A percentile compares a stretch with the other conserved stretches of the same genome.
Evolutionary conservation across 75 land plant species (phyloP).

Genomic region (Pseudotsuga menziesii): DNA sequence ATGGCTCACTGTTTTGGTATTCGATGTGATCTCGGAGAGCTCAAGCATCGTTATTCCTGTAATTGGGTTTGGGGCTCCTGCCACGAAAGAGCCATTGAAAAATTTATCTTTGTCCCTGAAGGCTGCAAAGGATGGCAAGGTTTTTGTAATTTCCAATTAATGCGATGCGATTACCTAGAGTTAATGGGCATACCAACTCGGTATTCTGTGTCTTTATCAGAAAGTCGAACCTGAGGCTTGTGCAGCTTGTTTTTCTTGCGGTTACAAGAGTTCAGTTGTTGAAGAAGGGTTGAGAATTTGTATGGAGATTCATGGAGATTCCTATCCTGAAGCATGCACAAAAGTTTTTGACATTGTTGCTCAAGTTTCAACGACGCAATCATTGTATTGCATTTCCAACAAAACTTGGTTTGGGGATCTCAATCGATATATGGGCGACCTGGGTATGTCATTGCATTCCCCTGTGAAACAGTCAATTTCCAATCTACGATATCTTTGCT

Average conservation of each 20-base stretch:
- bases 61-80: constrained; percentile 14
- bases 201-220: constrained; percentile 18
- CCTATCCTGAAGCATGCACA: too few relatives aligned
- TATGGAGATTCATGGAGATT: too few relatives aligned
- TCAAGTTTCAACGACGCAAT: too few relatives aligned
- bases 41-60: constrained; percentile 11
- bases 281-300: too few relatives aligned
- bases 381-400: too few relatives aligned
- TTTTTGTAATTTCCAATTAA: neutral
- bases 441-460: too few relatives aligned
- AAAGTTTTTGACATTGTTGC: too few relatives aligned
- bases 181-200: constrained; percentile 18
- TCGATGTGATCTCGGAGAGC: constrained; percentile 15
- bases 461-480: too few relatives aligned
- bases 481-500: too few relatives aligned
- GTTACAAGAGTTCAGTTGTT: neutral
- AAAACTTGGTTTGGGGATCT: too few relatives aligned
- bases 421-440: too few relatives aligned
- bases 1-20: constrained; percentile 24
- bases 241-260: constrained; percentile 8
- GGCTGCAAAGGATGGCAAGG: neutral
- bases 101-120: neutral
- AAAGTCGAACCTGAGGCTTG: constrained; percentile 11
- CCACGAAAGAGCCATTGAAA: neutral
- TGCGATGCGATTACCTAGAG: constrained; percentile 13